Base-by-base conservation (phyloP, 1,284 basidiomycete species). In the Cystobasidiaceae sp. region DNA sequence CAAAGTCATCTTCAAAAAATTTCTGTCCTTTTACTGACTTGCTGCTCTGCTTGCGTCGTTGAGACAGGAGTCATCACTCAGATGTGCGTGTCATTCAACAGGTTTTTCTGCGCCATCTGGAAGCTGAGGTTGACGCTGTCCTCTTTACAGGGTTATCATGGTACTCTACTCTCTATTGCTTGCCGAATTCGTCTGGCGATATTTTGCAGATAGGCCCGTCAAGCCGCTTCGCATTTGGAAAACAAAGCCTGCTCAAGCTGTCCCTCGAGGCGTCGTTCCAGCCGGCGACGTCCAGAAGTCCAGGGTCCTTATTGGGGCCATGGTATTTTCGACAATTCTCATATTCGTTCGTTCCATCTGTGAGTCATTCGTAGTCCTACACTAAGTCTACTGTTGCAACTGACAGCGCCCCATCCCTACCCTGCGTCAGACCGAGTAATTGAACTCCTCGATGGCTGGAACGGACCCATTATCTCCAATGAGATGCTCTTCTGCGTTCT, bases 51-150 rank as follows among this genome's bases (percentile, higher is more conserved):
- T n/a, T n/a, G n/a, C n/a, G n/a, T n/a, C n/a, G n/a, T n/a, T n/a
- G n/a, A n/a, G n/a, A n/a, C n/a, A n/a, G 84, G 84, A 58, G 84
- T 85, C 66, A 75, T 79, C 32, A 79, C 84, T 67, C 84, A 85
- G 72, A 75, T 85, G 51, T 19, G n/a, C 43, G 77, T 79, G 17
- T 81, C 83, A 61, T 70, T 11, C n/a, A 11, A 39, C n/a, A 11
- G 11, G 11, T 39, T 11, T 39, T n/a, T n/a, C n/a, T 39, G 11
- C 37, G 11, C n/a, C 37, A 11, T 39, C n/a, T n/a, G 11, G 11
- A 39, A 11, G 11, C n/a, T 63, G 37, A 62, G 67, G 68, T 30
- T 54, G 69, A 28, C 49, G 9, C 21, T n/a, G 13, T 27, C 9
- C 15, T 33, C 13, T 46, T 23, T 30, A 21, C n/a, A 8, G 28